phyloP scores from a whole-genome alignment of 441 rosid genomes.

The Raphanus hybrid region DNA sequence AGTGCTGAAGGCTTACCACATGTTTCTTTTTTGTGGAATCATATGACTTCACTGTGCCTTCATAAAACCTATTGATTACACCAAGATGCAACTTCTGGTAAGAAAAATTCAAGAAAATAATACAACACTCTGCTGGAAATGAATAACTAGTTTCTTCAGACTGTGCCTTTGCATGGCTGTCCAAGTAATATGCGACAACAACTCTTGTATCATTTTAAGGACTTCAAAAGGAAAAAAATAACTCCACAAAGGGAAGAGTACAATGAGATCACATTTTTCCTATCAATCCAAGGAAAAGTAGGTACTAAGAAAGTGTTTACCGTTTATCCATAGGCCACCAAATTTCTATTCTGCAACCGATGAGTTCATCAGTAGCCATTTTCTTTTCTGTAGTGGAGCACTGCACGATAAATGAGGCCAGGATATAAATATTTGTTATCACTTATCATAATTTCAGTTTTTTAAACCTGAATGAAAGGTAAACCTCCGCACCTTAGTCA shows the following conservation, averaged over 20 bases:
- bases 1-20: constrained; percentile 66
- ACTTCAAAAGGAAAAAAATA: background rate
- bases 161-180: constrained; percentile 24
- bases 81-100: constrained; percentile 27
- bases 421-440: constrained; percentile 26
- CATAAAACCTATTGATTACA: constrained; percentile 82
- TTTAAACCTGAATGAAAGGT: constrained; percentile 26
- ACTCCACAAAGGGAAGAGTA: background rate
- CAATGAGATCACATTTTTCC: constrained; percentile 3
- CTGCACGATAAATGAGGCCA: constrained; percentile 54
- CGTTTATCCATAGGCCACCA: constrained; percentile 99
- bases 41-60: constrained; percentile 91
- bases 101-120: constrained; percentile 12
- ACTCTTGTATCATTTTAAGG: background rate
- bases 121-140: constrained; percentile 8
- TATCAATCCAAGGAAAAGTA: constrained; percentile 22
- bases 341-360: constrained; percentile 88
- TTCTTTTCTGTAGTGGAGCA: constrained; percentile 63
- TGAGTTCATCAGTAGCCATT: constrained; percentile 69
- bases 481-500: constrained; percentile 66
- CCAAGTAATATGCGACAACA: constrained; percentile 4
- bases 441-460: constrained; percentile 3
- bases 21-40: constrained; percentile 89
- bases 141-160: background rate
- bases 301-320: constrained; percentile 52